Evolutionary conservation across 805 yeast species (phyloP).

Genomic region (Pichia exigua): DNA sequence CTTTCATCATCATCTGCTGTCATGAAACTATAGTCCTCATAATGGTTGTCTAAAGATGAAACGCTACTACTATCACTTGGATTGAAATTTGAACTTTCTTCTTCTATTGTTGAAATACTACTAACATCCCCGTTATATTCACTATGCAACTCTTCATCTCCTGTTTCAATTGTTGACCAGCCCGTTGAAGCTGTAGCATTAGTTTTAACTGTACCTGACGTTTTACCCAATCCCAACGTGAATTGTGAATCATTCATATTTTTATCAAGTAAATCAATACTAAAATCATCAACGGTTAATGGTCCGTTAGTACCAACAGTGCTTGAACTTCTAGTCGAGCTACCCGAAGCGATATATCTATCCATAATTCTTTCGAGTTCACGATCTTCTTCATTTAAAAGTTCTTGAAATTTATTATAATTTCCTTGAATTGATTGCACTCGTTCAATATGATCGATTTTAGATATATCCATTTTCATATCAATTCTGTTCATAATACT

Average conservation of each 20-base stretch:
- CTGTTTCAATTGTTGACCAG: background rate
- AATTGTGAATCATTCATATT: background rate
- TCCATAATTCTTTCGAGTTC: slow-evolving; percentile 3
- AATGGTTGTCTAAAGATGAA: background rate
- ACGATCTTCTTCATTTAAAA: background rate
- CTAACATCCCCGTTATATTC: background rate
- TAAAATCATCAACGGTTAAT: background rate
- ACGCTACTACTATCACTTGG: background rate
- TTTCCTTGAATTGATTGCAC: slow-evolving; percentile 5
- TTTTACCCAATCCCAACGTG: background rate
- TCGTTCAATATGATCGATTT: slow-evolving; percentile 7
- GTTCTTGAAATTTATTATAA: background rate
- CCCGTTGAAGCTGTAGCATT: background rate
- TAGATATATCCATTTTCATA: slow-evolving; percentile 22
- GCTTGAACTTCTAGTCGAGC: background rate
- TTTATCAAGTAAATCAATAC: background rate
- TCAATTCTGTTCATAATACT: slow-evolving; percentile 22
- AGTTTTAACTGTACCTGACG: background rate
- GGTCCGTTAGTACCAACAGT: background rate
- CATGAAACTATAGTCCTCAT: background rate
- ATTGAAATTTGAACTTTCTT: background rate
- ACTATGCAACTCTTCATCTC: background rate
- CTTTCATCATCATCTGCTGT: background rate
- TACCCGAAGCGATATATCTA: slow-evolving; percentile 1
- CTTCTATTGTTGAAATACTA: slow-evolving; percentile 5